phyloP scores from a whole-genome alignment of 371 early-diverging fungal species.

The Capillidium rhysosporum region DNA sequence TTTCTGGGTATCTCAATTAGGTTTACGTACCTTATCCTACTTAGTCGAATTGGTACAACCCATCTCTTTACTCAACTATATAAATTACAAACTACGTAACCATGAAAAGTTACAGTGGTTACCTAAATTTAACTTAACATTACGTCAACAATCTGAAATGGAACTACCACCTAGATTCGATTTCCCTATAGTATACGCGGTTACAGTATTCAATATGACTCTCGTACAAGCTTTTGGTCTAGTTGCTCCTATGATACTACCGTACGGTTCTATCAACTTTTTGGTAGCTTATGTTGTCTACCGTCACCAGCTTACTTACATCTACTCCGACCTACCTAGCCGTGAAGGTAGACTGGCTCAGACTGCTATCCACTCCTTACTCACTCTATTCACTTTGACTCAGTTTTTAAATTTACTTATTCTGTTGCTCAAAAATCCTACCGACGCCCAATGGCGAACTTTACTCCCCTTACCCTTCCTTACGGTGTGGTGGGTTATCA shows the following conservation, averaged over 20 bases:
- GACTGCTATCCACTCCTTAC: not conserved
- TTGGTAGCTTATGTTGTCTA: conserved; percentile 6
- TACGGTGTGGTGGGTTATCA: not conserved
- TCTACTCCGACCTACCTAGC: conserved; percentile 1
- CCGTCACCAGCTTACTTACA: conserved; percentile 8
- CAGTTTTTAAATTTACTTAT: conserved; percentile 1
- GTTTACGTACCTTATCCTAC: not conserved
- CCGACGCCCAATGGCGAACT: not conserved
- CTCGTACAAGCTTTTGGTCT: conserved; percentile 4
- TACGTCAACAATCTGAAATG: conserved; percentile 3
- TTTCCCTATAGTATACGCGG: conserved; percentile 6
- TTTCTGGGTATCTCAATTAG: conserved; percentile 8
- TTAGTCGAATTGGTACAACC: conserved; percentile 7
- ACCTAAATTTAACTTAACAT: not conserved
- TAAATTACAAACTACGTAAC: not conserved
- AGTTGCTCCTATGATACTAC: conserved; percentile 5
- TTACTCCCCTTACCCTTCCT: conserved; percentile 2
- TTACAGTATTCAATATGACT: conserved; percentile 4
- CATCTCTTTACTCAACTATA: not conserved
- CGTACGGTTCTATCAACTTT: conserved; percentile 5
- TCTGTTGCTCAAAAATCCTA: conserved; percentile 3
- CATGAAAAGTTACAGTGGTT: not conserved
- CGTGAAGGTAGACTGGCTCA: not conserved
- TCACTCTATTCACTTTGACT: not conserved
- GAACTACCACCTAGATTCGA: conserved; percentile 3